phyloP scores from a whole-genome alignment of 192 early-diverging fungal species.

The Lunasporangiospora selenospora region DNA sequence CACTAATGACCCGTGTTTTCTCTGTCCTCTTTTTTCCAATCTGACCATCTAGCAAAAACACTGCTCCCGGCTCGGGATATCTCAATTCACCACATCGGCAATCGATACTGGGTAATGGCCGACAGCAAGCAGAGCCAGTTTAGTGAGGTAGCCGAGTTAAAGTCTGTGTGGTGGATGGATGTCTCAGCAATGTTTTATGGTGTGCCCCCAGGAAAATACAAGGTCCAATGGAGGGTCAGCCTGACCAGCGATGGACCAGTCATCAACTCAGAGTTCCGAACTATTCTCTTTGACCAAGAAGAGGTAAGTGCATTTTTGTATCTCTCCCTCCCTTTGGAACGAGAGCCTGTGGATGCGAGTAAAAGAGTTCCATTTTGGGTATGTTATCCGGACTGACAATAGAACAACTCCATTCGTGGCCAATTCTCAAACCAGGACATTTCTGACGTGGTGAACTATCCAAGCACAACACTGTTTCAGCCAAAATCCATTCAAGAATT shows the following conservation, averaged over 20 bases:
- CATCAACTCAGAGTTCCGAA: constrained; percentile 36
- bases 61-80: constrained; percentile 23
- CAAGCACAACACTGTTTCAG: too few relatives aligned
- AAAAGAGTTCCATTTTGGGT: too few relatives aligned
- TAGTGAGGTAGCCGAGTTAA: constrained; percentile 32
- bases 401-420: too few relatives aligned
- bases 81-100: constrained; percentile 29
- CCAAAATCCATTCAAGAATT: constrained; percentile 32
- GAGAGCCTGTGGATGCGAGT: too few relatives aligned
- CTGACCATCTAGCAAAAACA: constrained; percentile 23
- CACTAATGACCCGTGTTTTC: too few relatives aligned
- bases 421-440: too few relatives aligned
- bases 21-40: too few relatives aligned
- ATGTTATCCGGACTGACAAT: too few relatives aligned
- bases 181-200: constrained; percentile 5
- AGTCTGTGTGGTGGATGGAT: constrained; percentile 47
- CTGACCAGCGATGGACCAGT: constrained; percentile 36
- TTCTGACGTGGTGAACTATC: too few relatives aligned
- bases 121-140: constrained; percentile 12
- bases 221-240: constrained; percentile 36
- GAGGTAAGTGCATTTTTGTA: constrained; percentile 25
- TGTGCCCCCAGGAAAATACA: constrained; percentile 39
- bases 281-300: constrained; percentile 19
- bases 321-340: not conserved
- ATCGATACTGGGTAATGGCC: constrained; percentile 37